Evolutionary conservation across 345 rosid genomes (phyloP).

Genomic region (Eucalyptus pauciflora): DNA sequence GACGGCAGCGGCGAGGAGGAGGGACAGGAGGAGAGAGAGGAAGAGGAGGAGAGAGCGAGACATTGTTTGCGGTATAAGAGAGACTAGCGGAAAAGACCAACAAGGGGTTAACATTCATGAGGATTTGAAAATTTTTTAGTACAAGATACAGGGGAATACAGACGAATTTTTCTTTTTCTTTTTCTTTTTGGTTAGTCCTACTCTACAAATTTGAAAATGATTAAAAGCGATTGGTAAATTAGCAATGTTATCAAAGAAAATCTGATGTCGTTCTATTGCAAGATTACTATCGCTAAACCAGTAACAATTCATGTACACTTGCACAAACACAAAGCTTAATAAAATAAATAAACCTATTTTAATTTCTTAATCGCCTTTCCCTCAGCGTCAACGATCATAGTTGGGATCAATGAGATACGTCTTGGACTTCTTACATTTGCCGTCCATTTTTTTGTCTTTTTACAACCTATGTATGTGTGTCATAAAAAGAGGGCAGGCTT

Average conservation of each 20-base stretch:
- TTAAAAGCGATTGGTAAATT: not conserved
- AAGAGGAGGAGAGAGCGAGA: not conserved
- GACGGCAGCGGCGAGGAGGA: not conserved
- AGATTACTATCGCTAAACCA: not conserved
- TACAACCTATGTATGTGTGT: not conserved
- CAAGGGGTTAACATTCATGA: accelerated
- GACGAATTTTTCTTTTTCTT: not conserved
- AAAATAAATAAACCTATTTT: not conserved
- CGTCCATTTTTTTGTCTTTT: not conserved
- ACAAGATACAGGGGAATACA: not conserved
- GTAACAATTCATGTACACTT: not conserved
- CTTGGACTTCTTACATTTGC: not conserved
- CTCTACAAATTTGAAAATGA: not conserved
- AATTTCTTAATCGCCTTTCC: not conserved
- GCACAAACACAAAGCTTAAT: not conserved
- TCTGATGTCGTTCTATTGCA: not conserved
- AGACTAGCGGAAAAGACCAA: not conserved
- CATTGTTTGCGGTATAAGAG: not conserved
- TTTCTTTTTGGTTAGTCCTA: too few relatives aligned
- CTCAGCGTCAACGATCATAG: not conserved
- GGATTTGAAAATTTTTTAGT: not conserved
- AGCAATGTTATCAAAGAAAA: not conserved
- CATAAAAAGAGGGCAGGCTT: not conserved
- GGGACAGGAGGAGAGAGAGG: not conserved
- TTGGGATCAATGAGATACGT: not conserved